phyloP scores from a whole-genome alignment of 176 grass and related monocot species.

The Cymbopogon citratus region DNA sequence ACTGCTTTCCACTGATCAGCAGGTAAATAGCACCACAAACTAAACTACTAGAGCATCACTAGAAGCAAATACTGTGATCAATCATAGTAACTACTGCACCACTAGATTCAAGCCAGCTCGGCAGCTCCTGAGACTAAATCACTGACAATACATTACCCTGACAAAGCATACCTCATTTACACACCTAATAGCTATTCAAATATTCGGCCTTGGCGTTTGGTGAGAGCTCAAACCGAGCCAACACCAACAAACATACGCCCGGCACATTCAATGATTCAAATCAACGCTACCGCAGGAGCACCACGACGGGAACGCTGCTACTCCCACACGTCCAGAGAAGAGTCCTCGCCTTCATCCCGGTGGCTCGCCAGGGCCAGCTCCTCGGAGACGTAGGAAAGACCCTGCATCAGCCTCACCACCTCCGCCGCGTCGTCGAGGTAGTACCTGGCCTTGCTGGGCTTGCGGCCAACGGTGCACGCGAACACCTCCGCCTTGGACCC shows the following conservation, averaged over 20 bases:
- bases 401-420: constrained; percentile 89
- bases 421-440: constrained; percentile 77
- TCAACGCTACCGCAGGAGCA: background rate
- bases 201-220: background rate
- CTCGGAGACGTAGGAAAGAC: constrained; percentile 65
- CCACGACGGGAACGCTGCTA: background rate
- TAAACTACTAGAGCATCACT: background rate
- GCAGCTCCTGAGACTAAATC: background rate
- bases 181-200: constrained; percentile 6
- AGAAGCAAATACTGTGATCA: background rate
- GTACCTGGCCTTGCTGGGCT: constrained; percentile 93
- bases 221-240: background rate
- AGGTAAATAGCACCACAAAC: background rate
- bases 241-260: background rate
- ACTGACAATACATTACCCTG: constrained; percentile 13
- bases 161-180: constrained; percentile 28
- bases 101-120: background rate
- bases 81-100: background rate
- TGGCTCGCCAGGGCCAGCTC: constrained; percentile 32
- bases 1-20: background rate
- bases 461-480: constrained; percentile 81
- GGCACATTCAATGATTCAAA: background rate
- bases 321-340: constrained; percentile 9
- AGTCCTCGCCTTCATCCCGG: background rate
- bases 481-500: constrained; percentile 61